These are phyloP conservation scores for Dioscorea zingiberensis DNA, from an alignment of 106 monocot genomes.

Conservation along the genomic window DNA sequence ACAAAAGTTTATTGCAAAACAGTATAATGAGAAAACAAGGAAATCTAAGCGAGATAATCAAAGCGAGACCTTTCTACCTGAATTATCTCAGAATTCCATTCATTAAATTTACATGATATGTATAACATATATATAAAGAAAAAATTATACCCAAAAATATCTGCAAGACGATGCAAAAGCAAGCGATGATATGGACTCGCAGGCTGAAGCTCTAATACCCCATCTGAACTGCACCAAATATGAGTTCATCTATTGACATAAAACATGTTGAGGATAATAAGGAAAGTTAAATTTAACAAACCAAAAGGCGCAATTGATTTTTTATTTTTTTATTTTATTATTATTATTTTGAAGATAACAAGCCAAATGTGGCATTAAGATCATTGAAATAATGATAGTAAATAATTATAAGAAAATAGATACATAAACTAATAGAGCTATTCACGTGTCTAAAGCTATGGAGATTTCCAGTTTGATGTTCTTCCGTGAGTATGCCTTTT, in stretches of 20 bases:
- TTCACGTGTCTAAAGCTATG: background rate
- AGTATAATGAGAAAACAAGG: background rate
- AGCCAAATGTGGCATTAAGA: background rate
- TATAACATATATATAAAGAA: background rate
- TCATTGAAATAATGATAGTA: background rate
- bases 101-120: background rate
- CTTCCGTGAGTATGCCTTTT: too few relatives aligned
- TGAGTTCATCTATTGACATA: too few relatives aligned
- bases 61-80: background rate
- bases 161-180: conserved; percentile 89
- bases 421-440: background rate
- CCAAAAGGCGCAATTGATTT: background rate
- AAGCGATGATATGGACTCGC: conserved; percentile 72
- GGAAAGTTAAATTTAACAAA: background rate
- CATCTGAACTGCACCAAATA: conserved; percentile 36
- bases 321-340: too few relatives aligned
- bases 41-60: background rate
- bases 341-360: background rate
- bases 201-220: conserved; percentile 73
- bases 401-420: background rate
- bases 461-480: background rate
- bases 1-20: conserved; percentile 1
- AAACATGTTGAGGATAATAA: background rate
- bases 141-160: conserved; percentile 72
- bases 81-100: background rate